Percentiles rank a stretch among this genome's conserved stretches.
phyloP scores from a whole-genome alignment of 441 rosid genomes.

The Pelargonium fulgidum region DNA sequence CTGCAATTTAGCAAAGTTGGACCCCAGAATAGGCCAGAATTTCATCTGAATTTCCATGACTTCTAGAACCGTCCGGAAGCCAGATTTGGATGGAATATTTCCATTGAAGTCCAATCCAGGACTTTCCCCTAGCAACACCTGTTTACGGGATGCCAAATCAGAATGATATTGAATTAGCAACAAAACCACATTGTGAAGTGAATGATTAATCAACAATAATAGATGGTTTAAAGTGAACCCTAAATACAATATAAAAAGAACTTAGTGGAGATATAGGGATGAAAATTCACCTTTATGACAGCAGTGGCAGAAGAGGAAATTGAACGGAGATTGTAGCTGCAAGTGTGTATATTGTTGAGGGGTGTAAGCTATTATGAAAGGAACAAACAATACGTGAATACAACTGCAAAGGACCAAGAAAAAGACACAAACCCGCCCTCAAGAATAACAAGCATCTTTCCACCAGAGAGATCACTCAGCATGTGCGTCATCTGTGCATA shows the following conservation, averaged over 20 bases:
- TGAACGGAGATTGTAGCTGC: conserved; percentile 95
- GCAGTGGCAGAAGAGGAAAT: conserved; percentile 92
- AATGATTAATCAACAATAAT: not conserved
- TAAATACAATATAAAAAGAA: no score
- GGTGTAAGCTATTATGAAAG: conserved; percentile 1
- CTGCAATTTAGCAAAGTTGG: conserved; percentile 47
- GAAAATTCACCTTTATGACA: conserved; percentile 68
- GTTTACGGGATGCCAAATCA: conserved; percentile 21
- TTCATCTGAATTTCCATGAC: conserved; percentile 75
- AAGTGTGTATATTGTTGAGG: conserved; percentile 14
- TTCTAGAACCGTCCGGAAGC: conserved; percentile 60
- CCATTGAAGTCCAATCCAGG: conserved; percentile 34
- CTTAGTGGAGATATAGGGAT: not conserved
- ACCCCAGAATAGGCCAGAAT: conserved; percentile 62
- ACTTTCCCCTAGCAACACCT: conserved; percentile 81
- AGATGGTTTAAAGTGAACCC: no score
- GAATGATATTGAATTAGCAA: conserved; percentile 8
- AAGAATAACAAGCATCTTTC: conserved; percentile 89
- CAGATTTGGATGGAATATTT: conserved; percentile 55
- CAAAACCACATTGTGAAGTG: not conserved
- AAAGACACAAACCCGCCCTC: conserved; percentile 77
- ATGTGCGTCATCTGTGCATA: conserved; percentile 81
- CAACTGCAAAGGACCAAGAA: conserved; percentile 16
- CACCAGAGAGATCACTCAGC: conserved; percentile 52
- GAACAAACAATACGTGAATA: conserved; percentile 12